Percentiles rank a stretch among this genome's conserved stretches.
Evolutionary conservation across 768 basidiomycete species (phyloP).

Genomic region (Kwoniella dendrophila): DNA sequence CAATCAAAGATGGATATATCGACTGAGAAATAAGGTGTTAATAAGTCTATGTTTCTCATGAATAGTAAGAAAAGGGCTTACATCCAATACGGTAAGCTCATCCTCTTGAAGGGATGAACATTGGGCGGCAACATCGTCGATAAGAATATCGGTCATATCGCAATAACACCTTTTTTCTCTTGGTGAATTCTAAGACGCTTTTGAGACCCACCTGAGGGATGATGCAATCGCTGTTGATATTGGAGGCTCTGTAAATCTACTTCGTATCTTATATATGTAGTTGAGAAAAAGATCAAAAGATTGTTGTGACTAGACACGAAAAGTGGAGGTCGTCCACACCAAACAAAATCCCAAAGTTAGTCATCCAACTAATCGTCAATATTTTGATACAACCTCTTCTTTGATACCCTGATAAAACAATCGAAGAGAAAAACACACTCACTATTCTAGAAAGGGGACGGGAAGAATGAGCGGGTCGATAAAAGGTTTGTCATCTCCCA

Average conservation of each 20-base stretch:
- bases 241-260: too few species aligned
- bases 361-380: background rate
- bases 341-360: background rate
- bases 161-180: background rate
- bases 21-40: slow-evolving; percentile 18
- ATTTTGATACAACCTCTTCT: background rate
- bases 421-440: background rate
- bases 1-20: slow-evolving; percentile 32
- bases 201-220: too few species aligned
- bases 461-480: slow-evolving; percentile 21
- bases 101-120: slow-evolving; percentile 41
- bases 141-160: slow-evolving; percentile 10
- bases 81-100: slow-evolving; percentile 47
- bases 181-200: background rate
- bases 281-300: too few species aligned
- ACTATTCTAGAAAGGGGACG: background rate
- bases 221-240: too few species aligned
- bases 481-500: slow-evolving; percentile 20
- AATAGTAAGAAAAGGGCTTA: slow-evolving; percentile 19
- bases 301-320: too few species aligned
- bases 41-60: background rate
- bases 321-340: slow-evolving; percentile 20
- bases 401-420: background rate
- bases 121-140: slow-evolving; percentile 14
- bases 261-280: too few species aligned